A percentile compares a stretch with the other conserved stretches of the same genome.
Conservation (phyloP, 352 stramenopile species). For the Peronospora belbahrii region DNA sequence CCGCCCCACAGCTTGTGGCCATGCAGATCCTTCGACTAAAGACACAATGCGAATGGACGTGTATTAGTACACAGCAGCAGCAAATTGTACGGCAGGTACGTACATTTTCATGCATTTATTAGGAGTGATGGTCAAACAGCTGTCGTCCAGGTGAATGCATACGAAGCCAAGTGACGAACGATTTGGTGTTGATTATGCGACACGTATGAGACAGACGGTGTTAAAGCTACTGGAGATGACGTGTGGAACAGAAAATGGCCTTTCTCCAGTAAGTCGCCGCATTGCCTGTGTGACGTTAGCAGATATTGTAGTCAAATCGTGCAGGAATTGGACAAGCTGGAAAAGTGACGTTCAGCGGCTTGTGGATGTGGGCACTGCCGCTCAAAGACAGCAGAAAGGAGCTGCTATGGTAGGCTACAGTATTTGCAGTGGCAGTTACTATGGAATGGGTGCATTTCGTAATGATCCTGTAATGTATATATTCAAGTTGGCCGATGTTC, state of each 20-base stretch:
- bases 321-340: slow-evolving; percentile 34
- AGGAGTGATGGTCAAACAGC: slow-evolving; percentile 1
- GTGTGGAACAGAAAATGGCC: slow-evolving; percentile 16
- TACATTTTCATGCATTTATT: not conserved
- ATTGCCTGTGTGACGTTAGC: slow-evolving; percentile 43
- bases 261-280: slow-evolving; percentile 30
- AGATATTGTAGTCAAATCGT: slow-evolving; percentile 43
- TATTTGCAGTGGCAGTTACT: not conserved
- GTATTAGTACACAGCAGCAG: slow-evolving; percentile 29
- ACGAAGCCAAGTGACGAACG: slow-evolving; percentile 1
- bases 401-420: slow-evolving; percentile 26
- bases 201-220: slow-evolving; percentile 27
- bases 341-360: slow-evolving; percentile 42
- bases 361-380: slow-evolving; percentile 29
- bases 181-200: slow-evolving; percentile 6
- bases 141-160: not conserved
- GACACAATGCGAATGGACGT: slow-evolving; percentile 42
- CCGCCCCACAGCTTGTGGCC: slow-evolving; percentile 44
- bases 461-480: slow-evolving; percentile 2
- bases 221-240: slow-evolving; percentile 33
- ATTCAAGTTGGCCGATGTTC: slow-evolving; percentile 34
- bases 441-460: not conserved
- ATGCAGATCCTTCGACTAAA: slow-evolving; percentile 70
- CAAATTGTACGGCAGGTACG: slow-evolving; percentile 39
- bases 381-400: slow-evolving; percentile 23